Evolutionary conservation across 768 basidiomycete species (phyloP).

Genomic region (Podaxis rugospora): DNA sequence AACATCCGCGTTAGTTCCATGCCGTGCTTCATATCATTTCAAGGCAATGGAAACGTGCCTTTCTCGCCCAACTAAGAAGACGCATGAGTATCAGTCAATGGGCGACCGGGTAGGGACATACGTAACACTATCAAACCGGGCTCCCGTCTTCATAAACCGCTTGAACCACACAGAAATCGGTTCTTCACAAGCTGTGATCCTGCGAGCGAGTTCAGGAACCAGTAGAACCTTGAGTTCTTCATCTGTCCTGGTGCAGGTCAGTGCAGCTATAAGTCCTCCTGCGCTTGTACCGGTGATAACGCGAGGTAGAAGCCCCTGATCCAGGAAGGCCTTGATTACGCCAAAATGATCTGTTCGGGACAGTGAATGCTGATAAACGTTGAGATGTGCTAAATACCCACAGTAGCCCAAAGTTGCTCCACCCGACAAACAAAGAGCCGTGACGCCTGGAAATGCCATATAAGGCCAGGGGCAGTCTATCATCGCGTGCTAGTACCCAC

Average conservation of each 20-base stretch:
- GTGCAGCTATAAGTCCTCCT: constrained; percentile 73
- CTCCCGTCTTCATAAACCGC: constrained; percentile 82
- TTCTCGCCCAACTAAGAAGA: constrained; percentile 71
- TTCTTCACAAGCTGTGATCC: constrained; percentile 81
- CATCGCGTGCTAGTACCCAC: constrained; percentile 25
- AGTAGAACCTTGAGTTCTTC: constrained; percentile 77
- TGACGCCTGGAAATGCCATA: constrained; percentile 38
- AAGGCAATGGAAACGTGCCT: constrained; percentile 42
- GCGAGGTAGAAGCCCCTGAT: constrained; percentile 79
- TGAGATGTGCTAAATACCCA: constrained; percentile 28
- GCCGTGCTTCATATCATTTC: neutral
- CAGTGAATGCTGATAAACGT: neutral
- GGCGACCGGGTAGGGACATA: constrained; percentile 18
- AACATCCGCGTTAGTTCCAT: neutral
- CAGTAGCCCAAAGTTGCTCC: constrained; percentile 96
- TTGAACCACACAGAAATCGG: constrained; percentile 62
- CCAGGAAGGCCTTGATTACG: constrained; percentile 88
- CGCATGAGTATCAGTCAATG: constrained; percentile 3
- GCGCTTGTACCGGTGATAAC: constrained; percentile 96
- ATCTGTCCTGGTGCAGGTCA: constrained; percentile 86
- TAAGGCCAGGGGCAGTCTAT: neutral
- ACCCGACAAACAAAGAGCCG: constrained; percentile 93
- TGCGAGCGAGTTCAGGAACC: constrained; percentile 79
- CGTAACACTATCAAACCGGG: constrained; percentile 85
- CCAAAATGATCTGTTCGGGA: constrained; percentile 70